A percentile compares a stretch with the other conserved stretches of the same genome.
These are phyloP conservation scores for Hypoxylon sp. DNA, from an alignment of 2,329 filamentous ascomycete species.

Conservation along the genomic window DNA sequence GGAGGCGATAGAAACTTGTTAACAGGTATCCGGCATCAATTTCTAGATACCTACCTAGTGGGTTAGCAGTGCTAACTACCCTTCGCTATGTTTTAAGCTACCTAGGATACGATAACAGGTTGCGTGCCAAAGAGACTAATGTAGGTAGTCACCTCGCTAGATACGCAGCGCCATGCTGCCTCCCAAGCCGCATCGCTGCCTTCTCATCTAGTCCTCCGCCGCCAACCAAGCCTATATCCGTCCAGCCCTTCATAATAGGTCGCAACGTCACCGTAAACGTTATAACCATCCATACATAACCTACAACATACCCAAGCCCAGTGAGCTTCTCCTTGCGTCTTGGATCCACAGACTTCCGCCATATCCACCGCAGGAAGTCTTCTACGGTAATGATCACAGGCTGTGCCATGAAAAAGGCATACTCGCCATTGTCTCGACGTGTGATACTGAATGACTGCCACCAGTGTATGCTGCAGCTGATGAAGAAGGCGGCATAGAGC, in stretches of 20 bases:
- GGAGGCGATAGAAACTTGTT: too few relatives aligned
- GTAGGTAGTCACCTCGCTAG: too few relatives aligned
- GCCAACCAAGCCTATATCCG: constrained; percentile 10
- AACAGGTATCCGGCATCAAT: too few relatives aligned
- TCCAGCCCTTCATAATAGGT: constrained; percentile 21
- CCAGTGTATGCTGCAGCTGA: constrained; percentile 28
- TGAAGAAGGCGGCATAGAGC: constrained; percentile 31
- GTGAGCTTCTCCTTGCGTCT: constrained; percentile 4
- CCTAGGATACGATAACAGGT: too few relatives aligned
- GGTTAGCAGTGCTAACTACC: too few relatives aligned
- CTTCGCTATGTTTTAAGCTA: too few relatives aligned
- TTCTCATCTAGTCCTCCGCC: constrained; percentile 12
- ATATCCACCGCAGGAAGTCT: constrained; percentile 27
- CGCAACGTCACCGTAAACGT: constrained; percentile 24
- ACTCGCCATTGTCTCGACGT: constrained; percentile 22
- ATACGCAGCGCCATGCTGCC: constrained; percentile 16
- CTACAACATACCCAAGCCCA: constrained; percentile 12
- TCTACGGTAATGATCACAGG: constrained; percentile 33
- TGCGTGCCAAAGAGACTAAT: too few relatives aligned
- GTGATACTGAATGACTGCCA: constrained; percentile 19
- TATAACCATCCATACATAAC: constrained; percentile 26
- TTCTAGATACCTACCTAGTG: too few relatives aligned
- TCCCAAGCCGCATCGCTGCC: constrained; percentile 10
- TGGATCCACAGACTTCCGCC: constrained; percentile 13
- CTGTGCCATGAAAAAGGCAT: constrained; percentile 34